Conservation (phyloP, 495 filamentous ascomycete species). For the Cercophora sp. region DNA sequence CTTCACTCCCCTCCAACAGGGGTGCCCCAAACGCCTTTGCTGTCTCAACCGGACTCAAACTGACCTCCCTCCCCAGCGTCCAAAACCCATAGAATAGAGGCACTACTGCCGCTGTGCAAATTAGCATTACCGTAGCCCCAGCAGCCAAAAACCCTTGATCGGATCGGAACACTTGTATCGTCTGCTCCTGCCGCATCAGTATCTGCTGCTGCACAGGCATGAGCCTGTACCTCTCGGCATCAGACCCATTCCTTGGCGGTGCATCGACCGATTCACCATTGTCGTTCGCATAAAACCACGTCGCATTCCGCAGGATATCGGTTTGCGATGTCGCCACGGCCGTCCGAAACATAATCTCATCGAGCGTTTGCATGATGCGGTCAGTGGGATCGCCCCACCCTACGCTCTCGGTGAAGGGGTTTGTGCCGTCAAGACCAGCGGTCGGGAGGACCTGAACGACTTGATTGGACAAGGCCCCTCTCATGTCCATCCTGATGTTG, state of each 20-base stretch:
- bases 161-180: neutral
- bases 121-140: neutral
- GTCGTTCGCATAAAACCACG: neutral
- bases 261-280: neutral
- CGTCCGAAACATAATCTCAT: conserved; percentile 9
- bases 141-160: conserved; percentile 1
- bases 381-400: neutral
- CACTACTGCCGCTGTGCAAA: neutral
- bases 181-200: neutral
- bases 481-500: neutral
- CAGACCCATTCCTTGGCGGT: neutral
- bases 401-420: neutral
- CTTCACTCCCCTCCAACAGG: neutral
- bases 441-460: neutral
- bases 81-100: conserved; percentile 8
- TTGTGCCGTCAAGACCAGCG: neutral
- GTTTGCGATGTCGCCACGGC: neutral
- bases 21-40: conserved; percentile 9
- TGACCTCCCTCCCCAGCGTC: conserved; percentile 4
- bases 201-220: neutral
- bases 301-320: neutral
- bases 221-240: neutral
- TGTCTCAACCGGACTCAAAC: conserved; percentile 10
- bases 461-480: neutral
- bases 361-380: neutral